These are phyloP conservation scores for Luffa aegyptiaca DNA, from an alignment of 306 rosid species.

Conservation along the genomic window DNA sequence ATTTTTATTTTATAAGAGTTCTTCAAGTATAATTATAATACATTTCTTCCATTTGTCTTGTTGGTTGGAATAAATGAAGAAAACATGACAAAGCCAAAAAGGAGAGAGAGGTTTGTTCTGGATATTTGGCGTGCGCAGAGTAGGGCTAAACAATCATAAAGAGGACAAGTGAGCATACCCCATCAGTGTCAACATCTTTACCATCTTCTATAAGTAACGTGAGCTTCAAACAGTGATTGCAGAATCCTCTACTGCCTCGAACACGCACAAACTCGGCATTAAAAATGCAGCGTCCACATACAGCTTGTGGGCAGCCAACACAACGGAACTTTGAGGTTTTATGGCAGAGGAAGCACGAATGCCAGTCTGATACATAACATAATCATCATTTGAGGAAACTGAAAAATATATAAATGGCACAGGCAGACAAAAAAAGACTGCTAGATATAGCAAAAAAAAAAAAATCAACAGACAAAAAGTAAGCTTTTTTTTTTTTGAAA, in stretches of 20 bases:
- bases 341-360: constrained; percentile 43
- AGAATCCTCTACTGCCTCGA: constrained; percentile 40
- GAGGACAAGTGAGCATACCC: constrained; percentile 28
- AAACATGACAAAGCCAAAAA: not conserved
- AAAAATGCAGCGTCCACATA: constrained; percentile 43
- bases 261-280: constrained; percentile 27
- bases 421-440: not conserved
- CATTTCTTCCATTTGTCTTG: not conserved
- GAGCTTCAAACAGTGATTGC: constrained; percentile 44
- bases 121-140: not conserved
- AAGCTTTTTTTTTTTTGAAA: too few relatives aligned
- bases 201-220: constrained; percentile 40
- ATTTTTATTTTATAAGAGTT: not conserved
- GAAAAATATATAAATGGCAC: not conserved
- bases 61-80: not conserved
- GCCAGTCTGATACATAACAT: constrained; percentile 36
- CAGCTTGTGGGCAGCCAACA: constrained; percentile 61
- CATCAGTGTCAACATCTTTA: constrained; percentile 47
- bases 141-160: not conserved
- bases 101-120: not conserved
- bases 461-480: not conserved
- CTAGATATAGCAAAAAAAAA: not conserved
- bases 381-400: not conserved
- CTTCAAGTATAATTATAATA: not conserved
- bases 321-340: constrained; percentile 47